Conservation (phyloP, 148 eudicot species). For the Nepenthes gracilis region DNA sequence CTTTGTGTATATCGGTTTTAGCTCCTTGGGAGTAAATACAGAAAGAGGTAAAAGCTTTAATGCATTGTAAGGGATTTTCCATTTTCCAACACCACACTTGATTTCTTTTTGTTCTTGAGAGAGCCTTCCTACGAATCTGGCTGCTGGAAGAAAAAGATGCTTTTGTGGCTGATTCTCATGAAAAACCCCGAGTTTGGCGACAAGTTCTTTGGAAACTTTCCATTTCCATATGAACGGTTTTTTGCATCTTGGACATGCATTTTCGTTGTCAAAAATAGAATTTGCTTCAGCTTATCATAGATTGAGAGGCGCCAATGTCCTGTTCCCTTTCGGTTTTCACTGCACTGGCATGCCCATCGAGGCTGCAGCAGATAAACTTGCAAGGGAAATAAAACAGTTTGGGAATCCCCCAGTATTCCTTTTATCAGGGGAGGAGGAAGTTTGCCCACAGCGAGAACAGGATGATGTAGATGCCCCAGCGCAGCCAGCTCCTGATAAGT, state of each 20-base stretch:
- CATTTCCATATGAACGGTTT: slow-evolving; percentile 96
- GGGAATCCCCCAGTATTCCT: slow-evolving; percentile 85
- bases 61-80: no score
- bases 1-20: background rate
- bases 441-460: slow-evolving; percentile 17
- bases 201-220: slow-evolving; percentile 86
- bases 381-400: slow-evolving; percentile 55
- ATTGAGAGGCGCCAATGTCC: slow-evolving; percentile 76
- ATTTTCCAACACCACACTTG: no score
- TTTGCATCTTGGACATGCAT: slow-evolving; percentile 87
- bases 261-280: slow-evolving; percentile 83
- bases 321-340: slow-evolving; percentile 86
- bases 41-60: slow-evolving; percentile 52
- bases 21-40: slow-evolving; percentile 27
- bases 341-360: slow-evolving; percentile 96
- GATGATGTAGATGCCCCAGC: slow-evolving; percentile 29
- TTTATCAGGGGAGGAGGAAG: slow-evolving; percentile 33
- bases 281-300: slow-evolving; percentile 85
- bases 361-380: slow-evolving; percentile 85
- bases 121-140: no score
- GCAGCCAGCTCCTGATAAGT: slow-evolving; percentile 44
- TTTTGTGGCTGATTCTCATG: slow-evolving; percentile 48
- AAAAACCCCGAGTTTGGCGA: slow-evolving; percentile 49
- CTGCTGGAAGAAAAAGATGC: slow-evolving; percentile 45
- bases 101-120: no score